A percentile compares a stretch with the other conserved stretches of the same genome.
These are phyloP conservation scores for Fusarium xyrophilum DNA, from an alignment of 2,329 filamentous ascomycete species.

Conservation along the genomic window DNA sequence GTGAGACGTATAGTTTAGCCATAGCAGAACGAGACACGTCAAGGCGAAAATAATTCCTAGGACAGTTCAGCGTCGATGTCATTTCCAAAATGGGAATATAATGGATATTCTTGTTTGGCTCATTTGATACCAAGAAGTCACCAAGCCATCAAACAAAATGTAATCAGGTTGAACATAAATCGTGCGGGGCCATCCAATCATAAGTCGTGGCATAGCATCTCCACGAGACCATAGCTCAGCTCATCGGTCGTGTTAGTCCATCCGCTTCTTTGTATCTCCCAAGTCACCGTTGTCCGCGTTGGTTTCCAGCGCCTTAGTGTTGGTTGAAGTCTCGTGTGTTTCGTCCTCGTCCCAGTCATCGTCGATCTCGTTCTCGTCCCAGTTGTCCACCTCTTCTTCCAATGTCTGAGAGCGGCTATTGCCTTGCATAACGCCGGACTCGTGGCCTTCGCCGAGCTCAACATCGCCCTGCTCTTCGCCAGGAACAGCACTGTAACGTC, in stretches of 20 bases:
- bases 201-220: background rate
- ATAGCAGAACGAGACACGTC: background rate
- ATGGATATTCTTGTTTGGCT: background rate
- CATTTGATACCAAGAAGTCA: background rate
- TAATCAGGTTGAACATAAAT: conserved; percentile 11
- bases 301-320: conserved; percentile 26
- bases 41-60: background rate
- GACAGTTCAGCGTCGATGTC: background rate
- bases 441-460: conserved; percentile 77
- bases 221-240: background rate
- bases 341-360: conserved; percentile 65
- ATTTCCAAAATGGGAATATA: background rate
- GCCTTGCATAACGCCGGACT: conserved; percentile 65
- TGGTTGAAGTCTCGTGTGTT: conserved; percentile 35
- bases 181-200: conserved; percentile 17
- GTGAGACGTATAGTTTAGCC: background rate
- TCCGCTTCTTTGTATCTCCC: conserved; percentile 46
- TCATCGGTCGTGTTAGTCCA: conserved; percentile 38
- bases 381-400: conserved; percentile 88
- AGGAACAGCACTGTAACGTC: conserved; percentile 74
- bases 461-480: conserved; percentile 71
- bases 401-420: conserved; percentile 52
- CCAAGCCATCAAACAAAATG: background rate
- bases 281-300: conserved; percentile 39
- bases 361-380: conserved; percentile 82